Base-by-base conservation (phyloP, 805 yeast species). In the Candida adriatica region DNA sequence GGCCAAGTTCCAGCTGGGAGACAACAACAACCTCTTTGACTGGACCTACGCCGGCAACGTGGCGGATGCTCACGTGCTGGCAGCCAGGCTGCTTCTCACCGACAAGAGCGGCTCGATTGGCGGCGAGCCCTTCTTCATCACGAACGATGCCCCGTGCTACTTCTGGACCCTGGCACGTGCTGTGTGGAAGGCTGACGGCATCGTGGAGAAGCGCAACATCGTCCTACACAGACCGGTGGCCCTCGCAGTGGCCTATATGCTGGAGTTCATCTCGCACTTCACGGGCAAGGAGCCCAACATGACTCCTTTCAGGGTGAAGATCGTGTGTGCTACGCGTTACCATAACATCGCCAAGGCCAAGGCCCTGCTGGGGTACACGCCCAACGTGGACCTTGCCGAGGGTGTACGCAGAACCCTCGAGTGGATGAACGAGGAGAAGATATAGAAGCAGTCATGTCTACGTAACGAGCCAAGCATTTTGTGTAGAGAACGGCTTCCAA, bases 41-140 rank as follows among this genome's bases (percentile, higher is more conserved):
- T 88, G 95, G 84, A 86, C 97, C 0, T 92, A 87, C 52, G 97
- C 81, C n/a, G 97, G 96, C 9, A 92, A 92, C 58, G 97, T 94
- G 24, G 97, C 98, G 0, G 94, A 87, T 58, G 80, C 96, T 8
- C 99, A 92, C 55, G 90, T 90, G 8, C 63, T 92, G 30, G 98
- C 97, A 2, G 94, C 96, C 6, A 78, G 78, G 55, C 56, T 88
- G 13, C 56, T 85, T 30, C 64, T 73, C 35, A 62, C 70, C 6
- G 45, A 45, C 6, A 45, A 61, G 11, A 62, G 69, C 8, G 35
- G 48, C 1, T 41, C 49, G 17, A 76, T 90, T 16, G 80, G 85
- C 5, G 98, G 98, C 33, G 85, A 90, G 55, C 72, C 80, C 2
- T 92, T 86, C 56, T 86, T 90, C 53, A 66, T 92, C 41, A 90